Base-by-base conservation (phyloP, 768 basidiomycete genomes). In the Boletus eberwhitei region DNA sequence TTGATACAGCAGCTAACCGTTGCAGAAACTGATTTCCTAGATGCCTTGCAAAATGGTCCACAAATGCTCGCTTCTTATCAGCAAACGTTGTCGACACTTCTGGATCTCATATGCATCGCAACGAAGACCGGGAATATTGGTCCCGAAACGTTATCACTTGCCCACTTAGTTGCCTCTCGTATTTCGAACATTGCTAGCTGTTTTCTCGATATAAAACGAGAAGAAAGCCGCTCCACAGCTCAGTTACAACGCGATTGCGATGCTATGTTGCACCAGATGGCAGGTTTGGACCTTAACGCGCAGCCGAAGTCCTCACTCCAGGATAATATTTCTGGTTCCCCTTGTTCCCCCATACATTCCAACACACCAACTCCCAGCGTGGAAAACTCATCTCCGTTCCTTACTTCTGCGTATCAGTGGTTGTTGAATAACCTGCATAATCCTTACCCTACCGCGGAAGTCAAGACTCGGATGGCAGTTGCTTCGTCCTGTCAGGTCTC, bases 341-440 rank as follows among this genome's bases (percentile, higher is more conserved):
- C n/a, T n/a, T n/a, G n/a, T n/a, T n/a, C n/a, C n/a, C n/a, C n/a
- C n/a, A n/a, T n/a, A n/a, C n/a, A n/a, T n/a, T n/a, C n/a, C n/a
- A n/a, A n/a, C 9, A 1, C 11, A 24, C 24, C 37, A 4, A n/a
- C 5, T 16, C 7, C 2, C 0, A 14, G n/a, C 19, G n/a, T 14
- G 9, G 37, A 45, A 1, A 4, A 1, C 0, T 45, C 41, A 0
- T 32, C 56, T 1, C 34, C 48, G 0, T 60, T 60, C 7, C 40
- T 64, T 2, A 8, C 24, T 4, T 0, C 68, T 2, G 67, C 73
- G 0, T 71, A 75, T 51, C 53, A 48, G 4, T 84, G 81, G 81
- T 59, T 83, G 1, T 21, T 79, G 2, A 40, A 62, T 0, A 77
- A 84, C 42, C 48, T 84, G 0, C 75, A 80, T 41, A 74, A 82